Conservation (phyloP, 495 filamentous ascomycete genomes). For the Neurospora terricola region DNA sequence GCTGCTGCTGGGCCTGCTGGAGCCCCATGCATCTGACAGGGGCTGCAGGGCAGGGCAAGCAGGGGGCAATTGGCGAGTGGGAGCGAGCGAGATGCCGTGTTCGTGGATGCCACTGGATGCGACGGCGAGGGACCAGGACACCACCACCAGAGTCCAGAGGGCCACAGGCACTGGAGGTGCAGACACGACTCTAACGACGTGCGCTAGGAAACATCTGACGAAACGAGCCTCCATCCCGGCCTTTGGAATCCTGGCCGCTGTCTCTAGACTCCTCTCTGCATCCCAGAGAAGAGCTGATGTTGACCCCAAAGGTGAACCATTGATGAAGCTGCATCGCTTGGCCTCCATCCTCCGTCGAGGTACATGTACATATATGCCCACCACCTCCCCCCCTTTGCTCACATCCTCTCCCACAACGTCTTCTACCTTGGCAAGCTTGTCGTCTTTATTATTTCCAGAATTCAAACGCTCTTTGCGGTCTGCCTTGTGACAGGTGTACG, state of each 20-base stretch:
- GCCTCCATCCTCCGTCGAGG: background rate
- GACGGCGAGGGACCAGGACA: background rate
- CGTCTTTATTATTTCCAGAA: background rate
- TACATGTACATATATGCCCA: background rate
- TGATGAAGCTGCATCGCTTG: background rate
- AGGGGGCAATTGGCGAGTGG: background rate
- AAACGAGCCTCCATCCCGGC: background rate
- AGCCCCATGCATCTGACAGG: background rate
- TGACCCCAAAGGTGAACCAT: background rate
- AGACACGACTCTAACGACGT: constrained; percentile 2
- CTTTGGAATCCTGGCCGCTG: background rate
- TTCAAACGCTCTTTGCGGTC: background rate
- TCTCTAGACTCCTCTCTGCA: background rate
- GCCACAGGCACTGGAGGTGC: background rate
- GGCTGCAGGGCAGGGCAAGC: background rate
- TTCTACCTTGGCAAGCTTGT: background rate
- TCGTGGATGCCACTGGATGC: background rate
- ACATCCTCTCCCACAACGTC: background rate
- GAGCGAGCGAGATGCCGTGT: background rate
- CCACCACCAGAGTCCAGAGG: background rate
- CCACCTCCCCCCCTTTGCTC: background rate
- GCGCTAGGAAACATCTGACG: constrained; percentile 9
- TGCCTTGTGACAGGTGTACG: constrained; percentile 6
- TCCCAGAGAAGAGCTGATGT: background rate
- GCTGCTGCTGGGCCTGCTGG: background rate